Base-by-base conservation (phyloP, 2,329 filamentous ascomycete species). In the Aspergillus ustus region DNA sequence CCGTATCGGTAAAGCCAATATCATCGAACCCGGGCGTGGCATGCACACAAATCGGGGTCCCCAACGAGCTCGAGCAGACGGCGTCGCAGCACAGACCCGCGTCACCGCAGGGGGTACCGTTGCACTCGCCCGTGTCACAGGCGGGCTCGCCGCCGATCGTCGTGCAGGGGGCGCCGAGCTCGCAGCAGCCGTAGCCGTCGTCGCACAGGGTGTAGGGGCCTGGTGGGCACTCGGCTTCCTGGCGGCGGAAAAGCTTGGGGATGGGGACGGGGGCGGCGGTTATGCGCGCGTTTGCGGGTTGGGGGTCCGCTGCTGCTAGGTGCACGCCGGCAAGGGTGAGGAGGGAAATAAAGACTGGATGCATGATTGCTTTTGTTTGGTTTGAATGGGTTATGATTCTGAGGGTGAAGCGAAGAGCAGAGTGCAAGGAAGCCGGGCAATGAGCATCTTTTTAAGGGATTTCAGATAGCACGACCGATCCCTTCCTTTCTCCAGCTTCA, bases 161-260 rank as follows among this genome's bases (percentile, higher is more conserved):
- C 7, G 56, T 52, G 37, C 56, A 59, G 28, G 56, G 48, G 37
- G 56, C 48, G 9, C 56, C 56, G 11, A 29, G 15, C 19, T 59
- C 56, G 25, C 56, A 59, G 37, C 56, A 59, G 31, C 56, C 56
- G 25, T 28, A 52, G 9, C 56, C 56, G 49, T 52, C 56, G 17
- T 20, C 28, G 29, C 56, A 59, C 2, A 29, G 5, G n/a, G 56
- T 59, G 48, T 52, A 52, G 4, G 7, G 20, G n/a, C 56, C 56
- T 17, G 49, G 31, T 2, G 56, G 56, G 49, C 56, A 59, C 40
- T 37, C 25, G 25, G 45, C 48, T 3, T 29, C 13, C 20, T 57
- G 55, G 55, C 55, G 55, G 22, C 44, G 55, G 46, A 49, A 43
- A 8, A 57, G 7, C 4, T 49, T 43, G 55, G 44, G 45, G 34